phyloP scores from a whole-genome alignment of 1,139 yeast species.

The Saccharomyces hybrid region DNA sequence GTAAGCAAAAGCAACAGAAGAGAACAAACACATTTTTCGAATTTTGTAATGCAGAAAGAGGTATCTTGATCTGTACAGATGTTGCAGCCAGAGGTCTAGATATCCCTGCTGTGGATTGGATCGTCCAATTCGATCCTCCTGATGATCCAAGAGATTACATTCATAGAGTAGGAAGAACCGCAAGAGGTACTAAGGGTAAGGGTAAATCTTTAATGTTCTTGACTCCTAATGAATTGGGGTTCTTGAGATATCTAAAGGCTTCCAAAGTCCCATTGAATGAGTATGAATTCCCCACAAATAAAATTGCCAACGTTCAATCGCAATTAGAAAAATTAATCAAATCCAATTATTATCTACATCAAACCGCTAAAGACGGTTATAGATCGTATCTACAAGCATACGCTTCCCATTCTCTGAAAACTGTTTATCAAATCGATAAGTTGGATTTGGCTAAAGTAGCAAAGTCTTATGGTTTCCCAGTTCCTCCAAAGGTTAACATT shows the following conservation, averaged over 20 bases:
- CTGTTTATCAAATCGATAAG: slow-evolving; percentile 93
- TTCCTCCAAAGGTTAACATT: slow-evolving; percentile 95
- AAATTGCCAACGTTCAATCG: slow-evolving; percentile 91
- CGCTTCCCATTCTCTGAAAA: slow-evolving; percentile 90
- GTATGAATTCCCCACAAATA: slow-evolving; percentile 87
- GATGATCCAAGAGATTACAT: slow-evolving; percentile 98
- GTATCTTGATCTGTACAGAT: slow-evolving; percentile 88
- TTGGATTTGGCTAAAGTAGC: slow-evolving; percentile 92
- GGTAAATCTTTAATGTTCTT: slow-evolving; percentile 94
- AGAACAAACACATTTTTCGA: slow-evolving; percentile 96
- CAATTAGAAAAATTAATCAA: slow-evolving; percentile 87
- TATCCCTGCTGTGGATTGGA: slow-evolving; percentile 97
- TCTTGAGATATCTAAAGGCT: slow-evolving; percentile 85
- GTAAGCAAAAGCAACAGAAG: slow-evolving; percentile 97
- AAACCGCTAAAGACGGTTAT: slow-evolving; percentile 95
- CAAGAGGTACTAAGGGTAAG: slow-evolving; percentile 65
- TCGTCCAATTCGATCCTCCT: slow-evolving; percentile 95
- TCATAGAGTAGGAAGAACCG: slow-evolving; percentile 55
- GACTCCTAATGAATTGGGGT: slow-evolving; percentile 90
- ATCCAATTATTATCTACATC: slow-evolving; percentile 88
- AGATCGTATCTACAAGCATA: slow-evolving; percentile 94
- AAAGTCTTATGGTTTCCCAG: slow-evolving; percentile 86
- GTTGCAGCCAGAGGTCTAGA: slow-evolving; percentile 98
- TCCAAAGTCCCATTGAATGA: slow-evolving; percentile 97
- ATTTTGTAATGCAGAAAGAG: slow-evolving; percentile 93